phyloP scores from a whole-genome alignment of 768 basidiomycete genomes.

The Lactarius quietus region DNA sequence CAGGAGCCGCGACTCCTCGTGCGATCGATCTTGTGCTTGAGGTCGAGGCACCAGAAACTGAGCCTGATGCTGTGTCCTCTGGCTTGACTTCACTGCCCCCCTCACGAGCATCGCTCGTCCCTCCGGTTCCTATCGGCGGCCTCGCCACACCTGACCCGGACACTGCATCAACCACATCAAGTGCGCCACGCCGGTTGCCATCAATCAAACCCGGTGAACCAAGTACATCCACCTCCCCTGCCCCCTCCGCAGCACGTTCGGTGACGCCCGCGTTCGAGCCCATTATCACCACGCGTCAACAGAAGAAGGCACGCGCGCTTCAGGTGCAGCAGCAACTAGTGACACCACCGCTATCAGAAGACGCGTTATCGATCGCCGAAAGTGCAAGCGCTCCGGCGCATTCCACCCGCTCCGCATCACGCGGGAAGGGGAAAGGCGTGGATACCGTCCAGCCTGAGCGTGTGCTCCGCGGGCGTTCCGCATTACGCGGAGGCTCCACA shows the following conservation, averaged over 20 bases:
- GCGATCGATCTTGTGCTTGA: slow-evolving; percentile 18
- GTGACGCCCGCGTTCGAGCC: slow-evolving; percentile 40
- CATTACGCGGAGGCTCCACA: slow-evolving; percentile 16
- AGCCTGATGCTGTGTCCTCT: slow-evolving; percentile 12
- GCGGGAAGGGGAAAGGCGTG: slow-evolving; percentile 22
- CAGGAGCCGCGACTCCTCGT: not conserved
- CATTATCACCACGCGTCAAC: slow-evolving; percentile 54
- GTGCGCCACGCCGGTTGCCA: slow-evolving; percentile 15
- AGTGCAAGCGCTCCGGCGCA: slow-evolving; percentile 29
- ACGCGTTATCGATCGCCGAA: slow-evolving; percentile 37
- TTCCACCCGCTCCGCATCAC: slow-evolving; percentile 29
- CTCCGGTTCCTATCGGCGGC: slow-evolving; percentile 4
- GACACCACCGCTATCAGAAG: slow-evolving; percentile 49
- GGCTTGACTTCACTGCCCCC: slow-evolving; percentile 11
- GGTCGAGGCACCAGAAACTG: slow-evolving; percentile 21
- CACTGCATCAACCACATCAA: slow-evolving; percentile 2
- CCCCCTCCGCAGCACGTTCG: slow-evolving; percentile 31
- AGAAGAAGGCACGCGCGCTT: slow-evolving; percentile 43
- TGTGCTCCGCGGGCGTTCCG: slow-evolving; percentile 24
- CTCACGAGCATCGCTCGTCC: slow-evolving; percentile 20
- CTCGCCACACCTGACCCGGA: slow-evolving; percentile 22
- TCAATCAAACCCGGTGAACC: slow-evolving; percentile 15
- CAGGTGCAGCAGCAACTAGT: slow-evolving; percentile 39
- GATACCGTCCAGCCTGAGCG: slow-evolving; percentile 14
- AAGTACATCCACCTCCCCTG: slow-evolving; percentile 28